These are phyloP conservation scores for Pueraria montana DNA, from an alignment of 306 rosid genomes.

Conservation along the genomic window DNA sequence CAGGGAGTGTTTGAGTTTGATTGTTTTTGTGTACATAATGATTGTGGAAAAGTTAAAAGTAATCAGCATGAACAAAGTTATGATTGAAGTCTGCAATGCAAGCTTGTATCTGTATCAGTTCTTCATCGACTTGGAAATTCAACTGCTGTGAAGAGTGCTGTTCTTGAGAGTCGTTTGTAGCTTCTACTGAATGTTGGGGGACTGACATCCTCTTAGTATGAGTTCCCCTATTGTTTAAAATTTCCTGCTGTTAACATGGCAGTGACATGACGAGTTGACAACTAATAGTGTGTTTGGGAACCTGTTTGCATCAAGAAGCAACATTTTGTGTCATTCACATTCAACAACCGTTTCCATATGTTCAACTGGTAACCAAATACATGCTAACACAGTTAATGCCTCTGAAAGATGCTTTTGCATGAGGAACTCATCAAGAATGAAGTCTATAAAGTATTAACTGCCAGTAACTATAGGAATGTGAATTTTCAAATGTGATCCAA, in stretches of 20 bases:
- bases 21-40: neutral
- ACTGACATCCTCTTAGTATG: neutral
- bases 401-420: slow-evolving; percentile 4
- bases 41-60: slow-evolving; percentile 1
- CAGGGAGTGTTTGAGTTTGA: neutral
- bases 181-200: slow-evolving; percentile 13
- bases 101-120: slow-evolving; percentile 3
- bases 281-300: neutral
- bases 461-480: slow-evolving; percentile 25
- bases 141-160: neutral
- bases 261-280: neutral
- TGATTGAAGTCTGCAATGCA: slow-evolving; percentile 14
- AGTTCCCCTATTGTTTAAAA: neutral
- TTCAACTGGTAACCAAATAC: too few species aligned
- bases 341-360: too few species aligned
- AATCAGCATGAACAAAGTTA: neutral
- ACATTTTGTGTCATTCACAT: too few species aligned
- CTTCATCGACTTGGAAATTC: slow-evolving; percentile 17
- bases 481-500: slow-evolving; percentile 9
- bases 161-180: slow-evolving; percentile 17
- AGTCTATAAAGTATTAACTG: neutral
- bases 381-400: neutral
- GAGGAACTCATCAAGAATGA: neutral
- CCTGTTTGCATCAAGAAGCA: too few species aligned
- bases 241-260: slow-evolving; percentile 2